A percentile compares a stretch with the other conserved stretches of the same genome.
Evolutionary conservation across 73 alveolate species (phyloP).

Genomic region (Paramecium sonneborni): DNA sequence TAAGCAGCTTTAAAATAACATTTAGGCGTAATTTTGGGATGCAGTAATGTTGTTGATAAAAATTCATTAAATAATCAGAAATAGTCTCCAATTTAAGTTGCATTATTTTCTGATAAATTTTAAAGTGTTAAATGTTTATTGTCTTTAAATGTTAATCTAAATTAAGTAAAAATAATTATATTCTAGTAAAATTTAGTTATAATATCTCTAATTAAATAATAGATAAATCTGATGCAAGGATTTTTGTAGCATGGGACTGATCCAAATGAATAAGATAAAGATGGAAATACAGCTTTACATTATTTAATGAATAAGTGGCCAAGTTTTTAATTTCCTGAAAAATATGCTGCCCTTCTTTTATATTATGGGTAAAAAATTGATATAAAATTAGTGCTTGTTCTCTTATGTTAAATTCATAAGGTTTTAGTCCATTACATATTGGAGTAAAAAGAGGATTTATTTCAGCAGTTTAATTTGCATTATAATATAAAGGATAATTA

Average conservation of each 20-base stretch:
- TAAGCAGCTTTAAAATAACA: background rate
- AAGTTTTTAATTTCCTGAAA: background rate
- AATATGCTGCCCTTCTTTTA: conserved; percentile 9
- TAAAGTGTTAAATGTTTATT: conserved; percentile 11
- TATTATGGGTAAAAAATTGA: background rate
- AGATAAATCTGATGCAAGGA: background rate
- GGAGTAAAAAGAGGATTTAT: conserved; percentile 3
- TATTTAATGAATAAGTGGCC: conserved; percentile 1
- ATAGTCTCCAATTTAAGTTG: background rate
- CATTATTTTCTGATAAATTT: background rate
- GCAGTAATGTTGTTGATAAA: background rate
- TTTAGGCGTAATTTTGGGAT: background rate
- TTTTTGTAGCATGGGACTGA: background rate
- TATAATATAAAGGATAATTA: background rate
- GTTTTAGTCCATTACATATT: conserved; percentile 3
- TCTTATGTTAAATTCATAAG: background rate
- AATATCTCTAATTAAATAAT: background rate
- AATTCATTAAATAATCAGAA: background rate
- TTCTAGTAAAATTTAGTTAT: conserved; percentile 1
- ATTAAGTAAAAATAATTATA: background rate
- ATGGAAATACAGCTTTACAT: conserved; percentile 24
- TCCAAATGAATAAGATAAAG: conserved; percentile 24
- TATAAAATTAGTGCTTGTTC: background rate
- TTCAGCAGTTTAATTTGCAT: background rate
- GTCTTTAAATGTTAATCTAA: background rate